phyloP scores from a whole-genome alignment of 2,329 filamentous ascomycete genomes.

The Ophiostoma sp. region DNA sequence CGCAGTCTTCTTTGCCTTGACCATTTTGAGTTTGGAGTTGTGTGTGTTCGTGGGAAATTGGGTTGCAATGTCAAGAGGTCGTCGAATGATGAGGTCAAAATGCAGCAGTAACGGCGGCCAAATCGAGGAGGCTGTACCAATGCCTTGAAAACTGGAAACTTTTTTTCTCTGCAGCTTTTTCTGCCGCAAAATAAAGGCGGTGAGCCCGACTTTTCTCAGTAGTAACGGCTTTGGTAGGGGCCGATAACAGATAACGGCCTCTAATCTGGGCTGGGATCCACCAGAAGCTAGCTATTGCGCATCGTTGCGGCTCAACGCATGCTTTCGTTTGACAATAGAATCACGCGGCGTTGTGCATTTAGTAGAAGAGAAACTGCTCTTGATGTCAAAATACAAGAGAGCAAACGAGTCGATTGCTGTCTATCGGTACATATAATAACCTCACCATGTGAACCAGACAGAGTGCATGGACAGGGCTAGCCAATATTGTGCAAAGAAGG shows the following conservation, averaged over 20 bases:
- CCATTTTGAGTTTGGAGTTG: conserved; percentile 13
- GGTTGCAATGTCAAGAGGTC: not conserved
- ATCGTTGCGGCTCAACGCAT: not conserved
- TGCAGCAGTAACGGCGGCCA: not conserved
- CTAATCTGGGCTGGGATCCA: not conserved
- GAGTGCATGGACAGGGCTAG: not conserved
- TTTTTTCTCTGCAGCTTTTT: conserved; percentile 23
- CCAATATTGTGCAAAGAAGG: not conserved
- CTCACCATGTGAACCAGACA: not conserved
- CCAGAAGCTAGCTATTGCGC: not conserved
- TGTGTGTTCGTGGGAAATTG: not conserved
- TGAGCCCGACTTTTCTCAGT: not conserved
- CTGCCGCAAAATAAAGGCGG: conserved; percentile 25
- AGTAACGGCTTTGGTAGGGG: not conserved
- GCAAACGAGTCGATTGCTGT: too few species aligned
- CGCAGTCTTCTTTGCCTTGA: conserved; percentile 20
- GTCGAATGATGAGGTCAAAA: not conserved
- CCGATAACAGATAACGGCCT: conserved; percentile 9
- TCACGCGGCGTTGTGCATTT: too few species aligned
- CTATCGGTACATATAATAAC: too few species aligned
- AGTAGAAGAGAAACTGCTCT: too few species aligned
- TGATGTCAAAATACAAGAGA: too few species aligned
- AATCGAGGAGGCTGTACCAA: conserved; percentile 18
- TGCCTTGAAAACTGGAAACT: conserved; percentile 17
- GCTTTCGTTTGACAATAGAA: too few species aligned